These are phyloP conservation scores for Tanacetum coccineum DNA, from an alignment of 129 eudicot species.

Conservation along the genomic window DNA sequence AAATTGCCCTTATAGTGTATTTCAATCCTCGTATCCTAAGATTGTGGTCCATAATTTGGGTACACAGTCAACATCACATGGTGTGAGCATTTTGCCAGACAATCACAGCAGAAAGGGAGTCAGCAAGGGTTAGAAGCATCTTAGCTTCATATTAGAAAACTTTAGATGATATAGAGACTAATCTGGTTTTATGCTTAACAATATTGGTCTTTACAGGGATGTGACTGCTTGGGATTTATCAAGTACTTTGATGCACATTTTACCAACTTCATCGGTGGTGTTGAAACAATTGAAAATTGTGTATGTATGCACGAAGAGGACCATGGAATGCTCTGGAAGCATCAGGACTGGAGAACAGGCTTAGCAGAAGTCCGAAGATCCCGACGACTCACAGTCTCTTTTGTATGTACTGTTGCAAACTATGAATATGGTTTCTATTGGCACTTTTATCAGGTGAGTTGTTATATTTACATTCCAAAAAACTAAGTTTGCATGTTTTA, in stretches of 20 bases:
- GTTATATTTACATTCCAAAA: background rate
- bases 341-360: constrained; percentile 98
- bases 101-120: background rate
- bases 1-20: background rate
- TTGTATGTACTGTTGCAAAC: constrained; percentile 86
- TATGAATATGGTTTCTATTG: constrained; percentile 92
- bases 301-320: constrained; percentile 95
- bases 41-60: constrained; percentile 2
- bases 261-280: constrained; percentile 88
- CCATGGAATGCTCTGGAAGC: constrained; percentile 95
- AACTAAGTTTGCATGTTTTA: constrained; percentile 9
- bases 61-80: background rate
- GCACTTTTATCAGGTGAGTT: constrained; percentile 90
- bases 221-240: constrained; percentile 85
- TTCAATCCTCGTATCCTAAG: background rate
- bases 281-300: constrained; percentile 88
- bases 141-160: constrained; percentile 6
- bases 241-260: constrained; percentile 95
- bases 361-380: constrained; percentile 91
- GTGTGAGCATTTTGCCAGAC: background rate
- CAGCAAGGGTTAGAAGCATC: background rate
- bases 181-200: constrained; percentile 9
- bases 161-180: constrained; percentile 13
- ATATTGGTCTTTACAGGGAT: constrained; percentile 49
- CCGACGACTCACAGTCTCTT: constrained; percentile 85